A percentile compares a stretch with the other conserved stretches of the same genome.
These are phyloP conservation scores for Pseudogymnoascus sp. DNA, from an alignment of 2,329 filamentous ascomycete species.

Conservation along the genomic window DNA sequence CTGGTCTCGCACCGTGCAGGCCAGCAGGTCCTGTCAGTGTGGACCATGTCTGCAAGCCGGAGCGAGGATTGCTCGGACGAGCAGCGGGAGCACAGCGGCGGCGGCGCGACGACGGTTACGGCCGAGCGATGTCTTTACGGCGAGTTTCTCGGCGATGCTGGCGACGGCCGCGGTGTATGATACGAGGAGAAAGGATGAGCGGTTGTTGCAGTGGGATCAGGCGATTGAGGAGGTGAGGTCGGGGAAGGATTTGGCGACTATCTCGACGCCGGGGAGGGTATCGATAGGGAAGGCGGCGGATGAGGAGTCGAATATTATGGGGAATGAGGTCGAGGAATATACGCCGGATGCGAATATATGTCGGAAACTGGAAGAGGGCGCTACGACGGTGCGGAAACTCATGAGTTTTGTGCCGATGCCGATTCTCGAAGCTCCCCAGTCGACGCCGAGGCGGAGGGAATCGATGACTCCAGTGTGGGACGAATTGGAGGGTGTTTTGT, in stretches of 20 bases:
- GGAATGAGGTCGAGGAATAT: not conserved
- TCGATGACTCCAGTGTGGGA: constrained; percentile 2
- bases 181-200: constrained; percentile 47
- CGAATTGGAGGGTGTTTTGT: not conserved
- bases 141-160: constrained; percentile 59
- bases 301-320: constrained; percentile 2
- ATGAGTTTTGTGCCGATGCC: not conserved
- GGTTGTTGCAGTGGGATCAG: constrained; percentile 51
- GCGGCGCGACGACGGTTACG: constrained; percentile 41
- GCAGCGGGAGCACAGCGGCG: constrained; percentile 41
- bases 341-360: constrained; percentile 5
- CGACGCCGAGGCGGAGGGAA: not conserved
- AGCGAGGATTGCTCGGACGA: constrained; percentile 30
- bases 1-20: constrained; percentile 58
- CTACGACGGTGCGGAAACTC: not conserved
- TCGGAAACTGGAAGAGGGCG: not conserved
- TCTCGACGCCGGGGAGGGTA: not conserved
- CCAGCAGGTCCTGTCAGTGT: constrained; percentile 53
- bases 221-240: constrained; percentile 46
- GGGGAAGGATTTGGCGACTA: constrained; percentile 9
- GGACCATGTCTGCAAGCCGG: constrained; percentile 47
- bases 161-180: constrained; percentile 57
- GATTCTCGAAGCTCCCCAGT: not conserved
- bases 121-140: constrained; percentile 49
- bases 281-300: constrained; percentile 9